phyloP scores from a whole-genome alignment of 768 basidiomycete species.

The Russula sp. region DNA sequence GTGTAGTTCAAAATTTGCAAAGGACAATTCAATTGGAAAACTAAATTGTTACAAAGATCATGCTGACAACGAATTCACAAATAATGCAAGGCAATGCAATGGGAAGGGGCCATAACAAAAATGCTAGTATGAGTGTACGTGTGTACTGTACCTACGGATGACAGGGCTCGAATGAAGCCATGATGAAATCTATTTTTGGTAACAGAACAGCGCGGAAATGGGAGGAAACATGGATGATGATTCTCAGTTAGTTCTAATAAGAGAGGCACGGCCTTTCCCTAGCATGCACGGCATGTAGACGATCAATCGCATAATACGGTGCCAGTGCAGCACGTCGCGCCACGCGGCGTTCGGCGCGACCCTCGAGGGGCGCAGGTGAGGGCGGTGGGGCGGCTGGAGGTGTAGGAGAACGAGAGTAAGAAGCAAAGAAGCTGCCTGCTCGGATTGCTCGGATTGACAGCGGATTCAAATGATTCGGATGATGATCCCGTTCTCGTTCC shows the following conservation, averaged over 20 bases:
- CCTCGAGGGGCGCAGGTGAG: neutral
- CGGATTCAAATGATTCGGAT: neutral
- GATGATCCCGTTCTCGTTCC: neutral
- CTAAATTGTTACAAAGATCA: neutral
- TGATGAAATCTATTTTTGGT: neutral
- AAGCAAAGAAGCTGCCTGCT: neutral
- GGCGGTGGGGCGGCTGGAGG: neutral
- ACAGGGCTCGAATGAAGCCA: too few species aligned
- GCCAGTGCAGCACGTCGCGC: slow-evolving; percentile 11
- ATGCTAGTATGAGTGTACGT: neutral
- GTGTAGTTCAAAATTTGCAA: neutral
- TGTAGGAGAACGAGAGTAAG: neutral
- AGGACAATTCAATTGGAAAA: neutral
- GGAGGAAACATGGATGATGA: neutral
- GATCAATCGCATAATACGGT: slow-evolving; percentile 8
- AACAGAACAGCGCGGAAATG: neutral
- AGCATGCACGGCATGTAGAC: neutral
- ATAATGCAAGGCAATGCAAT: neutral
- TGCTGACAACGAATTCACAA: neutral
- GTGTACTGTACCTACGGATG: neutral
- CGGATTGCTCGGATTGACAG: neutral
- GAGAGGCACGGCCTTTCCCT: neutral
- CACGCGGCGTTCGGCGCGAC: slow-evolving; percentile 10
- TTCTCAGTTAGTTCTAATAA: neutral
- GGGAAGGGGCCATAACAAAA: neutral